Conservation (phyloP, 495 filamentous ascomycete species). For the Barbatosphaeria neglecta region DNA sequence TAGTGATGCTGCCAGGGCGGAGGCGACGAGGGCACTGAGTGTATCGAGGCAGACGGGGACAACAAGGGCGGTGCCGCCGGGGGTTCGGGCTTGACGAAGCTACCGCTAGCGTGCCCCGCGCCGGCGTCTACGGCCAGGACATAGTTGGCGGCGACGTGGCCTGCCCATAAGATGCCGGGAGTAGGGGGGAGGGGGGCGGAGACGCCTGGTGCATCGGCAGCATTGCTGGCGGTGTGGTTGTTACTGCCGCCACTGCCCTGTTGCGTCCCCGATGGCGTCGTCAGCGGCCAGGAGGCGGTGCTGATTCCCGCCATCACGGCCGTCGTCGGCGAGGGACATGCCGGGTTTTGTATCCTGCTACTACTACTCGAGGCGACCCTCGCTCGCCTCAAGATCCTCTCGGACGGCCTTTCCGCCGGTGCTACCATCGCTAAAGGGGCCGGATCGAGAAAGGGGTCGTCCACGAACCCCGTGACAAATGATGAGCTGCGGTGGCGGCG, state of each 20-base stretch:
- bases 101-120: not conserved
- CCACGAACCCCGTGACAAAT: constrained; percentile 21
- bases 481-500: constrained; percentile 12
- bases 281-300: not conserved
- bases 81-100: not conserved
- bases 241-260: not conserved
- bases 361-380: too few species aligned
- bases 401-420: too few species aligned
- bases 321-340: constrained; percentile 8
- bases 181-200: too few species aligned
- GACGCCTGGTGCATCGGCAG: too few species aligned
- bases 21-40: too few species aligned
- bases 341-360: too few species aligned
- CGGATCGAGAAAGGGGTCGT: constrained; percentile 24
- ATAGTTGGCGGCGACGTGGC: not conserved
- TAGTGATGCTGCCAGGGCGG: not conserved
- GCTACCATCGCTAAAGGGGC: constrained; percentile 3
- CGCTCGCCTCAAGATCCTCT: too few species aligned
- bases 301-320: not conserved
- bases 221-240: not conserved
- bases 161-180: not conserved
- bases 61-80: not conserved
- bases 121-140: not conserved
- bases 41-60: too few species aligned
- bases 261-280: not conserved